Conservation (phyloP, 495 filamentous ascomycete genomes). For the Hyphodiscus hymeniophilus region DNA sequence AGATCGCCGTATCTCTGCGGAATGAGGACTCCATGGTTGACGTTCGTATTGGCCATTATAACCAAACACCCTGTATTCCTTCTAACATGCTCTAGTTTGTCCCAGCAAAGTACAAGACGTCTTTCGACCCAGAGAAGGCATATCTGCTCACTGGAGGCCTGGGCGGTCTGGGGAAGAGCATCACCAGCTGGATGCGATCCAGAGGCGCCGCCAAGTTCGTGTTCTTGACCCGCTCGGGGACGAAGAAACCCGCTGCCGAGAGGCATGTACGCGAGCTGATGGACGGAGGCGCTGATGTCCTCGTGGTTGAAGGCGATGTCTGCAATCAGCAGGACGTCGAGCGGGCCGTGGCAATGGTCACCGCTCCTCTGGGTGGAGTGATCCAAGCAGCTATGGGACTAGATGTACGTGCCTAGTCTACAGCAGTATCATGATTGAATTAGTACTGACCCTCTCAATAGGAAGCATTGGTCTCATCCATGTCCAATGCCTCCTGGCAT, state of each 20-base stretch:
- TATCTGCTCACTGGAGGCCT: background rate
- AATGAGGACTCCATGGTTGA: background rate
- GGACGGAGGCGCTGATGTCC: background rate
- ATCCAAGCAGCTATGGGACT: constrained; percentile 18
- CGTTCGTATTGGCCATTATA: background rate
- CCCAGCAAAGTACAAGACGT: background rate
- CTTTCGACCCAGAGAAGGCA: background rate
- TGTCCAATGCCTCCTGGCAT: constrained; percentile 37
- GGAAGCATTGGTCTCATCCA: constrained; percentile 8
- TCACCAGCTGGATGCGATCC: background rate
- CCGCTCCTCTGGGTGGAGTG: constrained; percentile 38
- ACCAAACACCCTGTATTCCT: constrained; percentile 15
- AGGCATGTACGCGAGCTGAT: background rate
- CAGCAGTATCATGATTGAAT: background rate
- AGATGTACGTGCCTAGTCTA: background rate
- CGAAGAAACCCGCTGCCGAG: constrained; percentile 1
- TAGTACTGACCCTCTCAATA: background rate
- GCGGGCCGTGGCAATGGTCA: background rate
- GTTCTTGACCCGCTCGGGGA: constrained; percentile 48
- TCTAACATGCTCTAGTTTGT: constrained; percentile 7
- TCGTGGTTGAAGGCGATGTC: constrained; percentile 14
- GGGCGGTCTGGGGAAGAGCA: background rate
- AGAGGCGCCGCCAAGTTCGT: constrained; percentile 48
- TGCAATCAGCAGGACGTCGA: constrained; percentile 20
- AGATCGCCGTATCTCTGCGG: background rate